phyloP scores from a whole-genome alignment of 1,139 yeast species.

The Lizanozyma gosingica region DNA sequence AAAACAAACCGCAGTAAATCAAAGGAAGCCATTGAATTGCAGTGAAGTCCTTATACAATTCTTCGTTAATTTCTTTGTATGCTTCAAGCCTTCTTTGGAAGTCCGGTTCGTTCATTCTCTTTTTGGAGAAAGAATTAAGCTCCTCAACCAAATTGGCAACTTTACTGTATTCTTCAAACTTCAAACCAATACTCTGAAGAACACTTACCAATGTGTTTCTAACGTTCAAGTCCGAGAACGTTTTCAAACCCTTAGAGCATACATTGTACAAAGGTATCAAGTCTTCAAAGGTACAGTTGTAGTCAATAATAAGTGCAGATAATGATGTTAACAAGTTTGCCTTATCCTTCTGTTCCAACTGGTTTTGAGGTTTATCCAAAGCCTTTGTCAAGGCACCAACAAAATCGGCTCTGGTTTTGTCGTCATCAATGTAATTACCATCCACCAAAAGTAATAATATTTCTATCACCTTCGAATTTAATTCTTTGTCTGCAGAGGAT shows the following conservation, averaged over 20 bases:
- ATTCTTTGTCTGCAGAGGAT: constrained; percentile 34
- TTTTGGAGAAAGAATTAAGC: constrained; percentile 59
- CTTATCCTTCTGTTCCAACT: constrained; percentile 46
- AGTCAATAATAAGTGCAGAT: constrained; percentile 42
- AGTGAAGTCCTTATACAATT: constrained; percentile 31
- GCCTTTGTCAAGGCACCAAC: constrained; percentile 53
- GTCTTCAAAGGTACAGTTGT: constrained; percentile 45
- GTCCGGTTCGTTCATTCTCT: constrained; percentile 66
- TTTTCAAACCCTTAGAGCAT: constrained; percentile 51
- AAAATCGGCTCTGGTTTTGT: constrained; percentile 45
- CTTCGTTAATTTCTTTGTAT: constrained; percentile 57
- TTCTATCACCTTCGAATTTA: constrained; percentile 45
- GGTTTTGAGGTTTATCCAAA: constrained; percentile 52
- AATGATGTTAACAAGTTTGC: constrained; percentile 53
- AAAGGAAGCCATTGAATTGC: constrained; percentile 75
- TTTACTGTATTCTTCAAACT: constrained; percentile 33
- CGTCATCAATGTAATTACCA: constrained; percentile 50
- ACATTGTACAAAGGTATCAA: constrained; percentile 45
- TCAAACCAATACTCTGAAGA: constrained; percentile 50
- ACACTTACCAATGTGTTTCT: constrained; percentile 54
- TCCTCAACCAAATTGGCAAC: constrained; percentile 49
- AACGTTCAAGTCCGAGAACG: constrained; percentile 49
- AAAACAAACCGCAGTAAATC: constrained; percentile 57
- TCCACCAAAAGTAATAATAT: constrained; percentile 49
- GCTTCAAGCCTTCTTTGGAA: constrained; percentile 68